These are phyloP conservation scores for Blastobotrys malaysiensis DNA, from an alignment of 1,139 yeast genomes.

Conservation along the genomic window DNA sequence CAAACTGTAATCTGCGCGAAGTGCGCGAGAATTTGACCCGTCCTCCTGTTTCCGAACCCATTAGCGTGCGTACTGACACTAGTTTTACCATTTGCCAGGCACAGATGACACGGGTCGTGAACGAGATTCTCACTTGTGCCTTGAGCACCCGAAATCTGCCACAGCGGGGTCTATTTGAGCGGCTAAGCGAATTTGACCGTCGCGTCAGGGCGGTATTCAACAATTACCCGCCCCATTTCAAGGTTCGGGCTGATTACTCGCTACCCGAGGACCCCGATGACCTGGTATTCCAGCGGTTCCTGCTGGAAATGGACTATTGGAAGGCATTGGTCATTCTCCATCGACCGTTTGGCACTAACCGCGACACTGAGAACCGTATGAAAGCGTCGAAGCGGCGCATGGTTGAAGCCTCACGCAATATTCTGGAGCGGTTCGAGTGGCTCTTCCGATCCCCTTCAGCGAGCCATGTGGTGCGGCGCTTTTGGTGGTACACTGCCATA, in stretches of 20 bases:
- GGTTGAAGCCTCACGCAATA: slow-evolving; percentile 27
- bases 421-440: slow-evolving; percentile 30
- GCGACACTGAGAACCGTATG: slow-evolving; percentile 19
- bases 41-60: neutral
- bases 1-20: slow-evolving; percentile 23
- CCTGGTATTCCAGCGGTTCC: slow-evolving; percentile 27
- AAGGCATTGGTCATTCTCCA: slow-evolving; percentile 31
- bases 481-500: slow-evolving; percentile 18
- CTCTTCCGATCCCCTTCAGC: slow-evolving; percentile 26
- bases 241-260: slow-evolving; percentile 25
- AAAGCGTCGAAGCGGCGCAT: slow-evolving; percentile 26
- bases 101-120: slow-evolving; percentile 14
- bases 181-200: slow-evolving; percentile 19
- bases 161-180: slow-evolving; percentile 2
- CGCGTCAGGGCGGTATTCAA: slow-evolving; percentile 23
- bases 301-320: slow-evolving; percentile 30
- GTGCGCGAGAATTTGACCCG: slow-evolving; percentile 1
- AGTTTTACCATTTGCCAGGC: slow-evolving; percentile 23
- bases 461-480: slow-evolving; percentile 18
- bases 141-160: neutral
- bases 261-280: slow-evolving; percentile 22
- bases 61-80: slow-evolving; percentile 20
- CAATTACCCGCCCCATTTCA: slow-evolving; percentile 25
- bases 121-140: slow-evolving; percentile 3
- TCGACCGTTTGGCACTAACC: slow-evolving; percentile 28